These are phyloP conservation scores for Calocybe gambosa DNA, from an alignment of 1,284 basidiomycete genomes.

Conservation along the genomic window DNA sequence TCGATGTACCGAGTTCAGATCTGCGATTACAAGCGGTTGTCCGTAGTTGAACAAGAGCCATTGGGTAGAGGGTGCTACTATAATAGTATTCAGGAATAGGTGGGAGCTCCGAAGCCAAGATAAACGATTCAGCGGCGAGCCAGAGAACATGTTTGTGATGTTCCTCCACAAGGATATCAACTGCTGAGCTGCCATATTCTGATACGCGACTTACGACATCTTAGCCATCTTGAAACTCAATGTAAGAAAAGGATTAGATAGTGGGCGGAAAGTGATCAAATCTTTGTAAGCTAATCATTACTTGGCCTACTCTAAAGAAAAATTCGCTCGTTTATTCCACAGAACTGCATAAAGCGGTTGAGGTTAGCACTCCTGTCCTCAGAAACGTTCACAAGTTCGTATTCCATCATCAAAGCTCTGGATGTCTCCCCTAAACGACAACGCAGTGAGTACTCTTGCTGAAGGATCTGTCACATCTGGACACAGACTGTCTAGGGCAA, in stretches of 20 bases:
- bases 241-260: not conserved
- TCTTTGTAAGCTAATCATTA: not conserved
- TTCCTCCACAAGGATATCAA: conserved; percentile 19
- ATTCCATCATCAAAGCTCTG: conserved; percentile 36
- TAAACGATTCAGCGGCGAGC: conserved; percentile 80
- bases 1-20: conserved; percentile 20
- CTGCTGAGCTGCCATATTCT: not conserved
- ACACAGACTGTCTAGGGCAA: conserved; percentile 38
- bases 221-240: conserved; percentile 10
- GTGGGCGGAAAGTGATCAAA: not conserved
- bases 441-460: not conserved
- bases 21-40: conserved; percentile 48
- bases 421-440: conserved; percentile 24
- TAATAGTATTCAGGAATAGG: conserved; percentile 64
- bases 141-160: conserved; percentile 59
- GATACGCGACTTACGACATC: conserved; percentile 9
- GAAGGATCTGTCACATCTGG: not conserved
- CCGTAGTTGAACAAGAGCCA: conserved; percentile 76
- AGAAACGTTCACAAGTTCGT: conserved; percentile 29
- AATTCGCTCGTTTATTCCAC: conserved; percentile 41
- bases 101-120: conserved; percentile 78
- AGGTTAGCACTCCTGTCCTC: conserved; percentile 36
- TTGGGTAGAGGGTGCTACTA: conserved; percentile 49
- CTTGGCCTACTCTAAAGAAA: too few relatives aligned
- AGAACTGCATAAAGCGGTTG: conserved; percentile 46